Evolutionary conservation across 192 early-diverging fungal species (phyloP), one percentile per base, ranked within the genome.

Genomic region (Helicostylum pulchrum): DNA sequence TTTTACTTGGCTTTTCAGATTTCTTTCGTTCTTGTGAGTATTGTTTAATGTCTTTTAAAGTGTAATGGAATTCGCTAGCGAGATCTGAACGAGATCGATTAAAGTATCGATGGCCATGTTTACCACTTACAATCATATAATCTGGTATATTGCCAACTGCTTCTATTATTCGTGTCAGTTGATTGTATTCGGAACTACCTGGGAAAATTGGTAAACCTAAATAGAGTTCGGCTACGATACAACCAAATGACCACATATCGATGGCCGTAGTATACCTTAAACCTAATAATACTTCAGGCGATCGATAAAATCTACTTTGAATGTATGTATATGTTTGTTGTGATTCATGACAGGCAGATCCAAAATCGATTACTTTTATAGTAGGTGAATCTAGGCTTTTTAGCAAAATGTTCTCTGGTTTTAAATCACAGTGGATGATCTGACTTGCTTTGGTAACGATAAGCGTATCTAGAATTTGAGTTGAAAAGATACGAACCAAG

Each of bases 161-260:
- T 46, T 96, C 93, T 14, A 97, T 86, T 57, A 99, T 99, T 19
- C 96, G 80, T 23, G 84, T 85, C 7, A 99, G 70, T 75, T 98
- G 96, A 72, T 99, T 94, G 72, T 98, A 97, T 79, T 99, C 96
- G 36, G 93, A 95, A 7, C 84, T 84, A 19, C 97, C 97, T 0
- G 96, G 96, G 68, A 99, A 99, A 61, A 99, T 74, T 0, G 97
- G 97, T 5, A 96, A 77, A 1, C 97, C 97, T 7, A 98, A 78
- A 69, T 90, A 96, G n/a, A 99, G 82, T 73, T 99, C 97, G 2
- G 91, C 94, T 2, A 93, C 92, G 72, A 99, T 97, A 71, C 97
- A 99, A 0, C 97, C 97, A 26, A 98, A 80, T 11, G 94, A 97
- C 97, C 97, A 99, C 88, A 99, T 97, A 74, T 99, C 97, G 56